phyloP scores from a whole-genome alignment of 2,329 filamentous ascomycete genomes.

The Colletotrichum liriopes region DNA sequence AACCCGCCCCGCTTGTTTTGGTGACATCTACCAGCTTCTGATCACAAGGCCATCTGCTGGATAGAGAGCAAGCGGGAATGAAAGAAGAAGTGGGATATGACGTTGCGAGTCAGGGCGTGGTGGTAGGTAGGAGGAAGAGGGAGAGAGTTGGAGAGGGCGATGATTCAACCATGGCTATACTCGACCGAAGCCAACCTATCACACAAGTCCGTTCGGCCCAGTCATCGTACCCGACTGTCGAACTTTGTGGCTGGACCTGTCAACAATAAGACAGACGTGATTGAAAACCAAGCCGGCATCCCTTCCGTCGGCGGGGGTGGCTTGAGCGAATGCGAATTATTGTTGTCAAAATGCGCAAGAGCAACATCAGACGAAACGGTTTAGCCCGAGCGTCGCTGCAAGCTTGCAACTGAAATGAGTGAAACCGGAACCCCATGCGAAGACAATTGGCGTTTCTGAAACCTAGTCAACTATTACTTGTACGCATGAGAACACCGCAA shows the following conservation, averaged over 20 bases:
- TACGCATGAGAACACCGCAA: conserved; percentile 20
- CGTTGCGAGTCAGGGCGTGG: conserved; percentile 29
- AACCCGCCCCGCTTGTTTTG: conserved; percentile 39
- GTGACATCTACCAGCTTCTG: conserved; percentile 12
- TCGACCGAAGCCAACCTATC: not conserved
- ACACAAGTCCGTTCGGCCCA: conserved; percentile 13
- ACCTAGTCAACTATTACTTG: conserved; percentile 22
- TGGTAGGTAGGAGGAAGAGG: conserved; percentile 1
- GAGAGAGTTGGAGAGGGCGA: not conserved
- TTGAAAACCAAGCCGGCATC: conserved; percentile 1
- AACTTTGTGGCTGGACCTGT: conserved; percentile 32
- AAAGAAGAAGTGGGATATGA: conserved; percentile 4
- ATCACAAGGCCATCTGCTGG: conserved; percentile 9
- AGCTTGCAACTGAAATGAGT: conserved; percentile 11
- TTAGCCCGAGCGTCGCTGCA: conserved; percentile 22
- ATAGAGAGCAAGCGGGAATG: too few species aligned
- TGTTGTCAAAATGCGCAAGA: conserved; percentile 14
- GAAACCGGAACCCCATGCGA: conserved; percentile 43
- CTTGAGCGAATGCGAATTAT: conserved; percentile 37
- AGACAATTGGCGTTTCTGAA: conserved; percentile 38
- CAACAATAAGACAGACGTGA: conserved; percentile 6
- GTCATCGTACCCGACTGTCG: conserved; percentile 21
- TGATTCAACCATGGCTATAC: not conserved
- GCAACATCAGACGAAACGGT: conserved; percentile 37
- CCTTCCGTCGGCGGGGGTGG: conserved; percentile 15